phyloP scores from a whole-genome alignment of 106 monocot species.

The Narthecium ossifragum region DNA sequence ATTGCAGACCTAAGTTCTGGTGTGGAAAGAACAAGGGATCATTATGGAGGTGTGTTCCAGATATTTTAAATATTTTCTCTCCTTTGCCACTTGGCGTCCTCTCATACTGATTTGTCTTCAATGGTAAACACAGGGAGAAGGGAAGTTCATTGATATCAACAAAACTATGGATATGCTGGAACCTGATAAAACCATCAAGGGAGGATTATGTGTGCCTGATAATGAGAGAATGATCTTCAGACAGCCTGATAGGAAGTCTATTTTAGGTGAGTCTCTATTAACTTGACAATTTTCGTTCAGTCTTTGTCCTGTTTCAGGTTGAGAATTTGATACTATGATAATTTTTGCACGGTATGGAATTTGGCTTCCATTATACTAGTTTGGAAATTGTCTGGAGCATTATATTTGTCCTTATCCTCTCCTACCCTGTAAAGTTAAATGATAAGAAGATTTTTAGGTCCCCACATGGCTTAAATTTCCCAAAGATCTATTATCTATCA shows the following conservation, averaged over 20 bases:
- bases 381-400: not conserved
- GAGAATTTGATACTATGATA: not conserved
- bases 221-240: constrained; percentile 20
- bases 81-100: too few relatives aligned
- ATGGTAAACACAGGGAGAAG: constrained; percentile 5
- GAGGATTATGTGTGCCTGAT: constrained; percentile 18
- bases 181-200: constrained; percentile 16
- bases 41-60: too few relatives aligned
- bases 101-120: not conserved
- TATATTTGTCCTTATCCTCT: not conserved
- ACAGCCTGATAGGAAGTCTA: constrained; percentile 20
- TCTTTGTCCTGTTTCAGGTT: not conserved
- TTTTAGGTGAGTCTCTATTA: constrained; percentile 13
- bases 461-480: too few relatives aligned
- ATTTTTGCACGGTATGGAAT: not conserved
- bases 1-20: too few relatives aligned
- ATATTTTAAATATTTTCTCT: too few relatives aligned
- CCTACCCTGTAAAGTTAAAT: not conserved
- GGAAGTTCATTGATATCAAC: constrained; percentile 11
- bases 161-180: constrained; percentile 13
- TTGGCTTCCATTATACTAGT: not conserved
- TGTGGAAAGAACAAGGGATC: too few relatives aligned
- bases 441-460: not conserved
- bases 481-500: too few relatives aligned
- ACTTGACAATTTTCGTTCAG: not conserved